Base-by-base conservation (phyloP, 768 basidiomycete species). In the Naganishia antarctica region DNA sequence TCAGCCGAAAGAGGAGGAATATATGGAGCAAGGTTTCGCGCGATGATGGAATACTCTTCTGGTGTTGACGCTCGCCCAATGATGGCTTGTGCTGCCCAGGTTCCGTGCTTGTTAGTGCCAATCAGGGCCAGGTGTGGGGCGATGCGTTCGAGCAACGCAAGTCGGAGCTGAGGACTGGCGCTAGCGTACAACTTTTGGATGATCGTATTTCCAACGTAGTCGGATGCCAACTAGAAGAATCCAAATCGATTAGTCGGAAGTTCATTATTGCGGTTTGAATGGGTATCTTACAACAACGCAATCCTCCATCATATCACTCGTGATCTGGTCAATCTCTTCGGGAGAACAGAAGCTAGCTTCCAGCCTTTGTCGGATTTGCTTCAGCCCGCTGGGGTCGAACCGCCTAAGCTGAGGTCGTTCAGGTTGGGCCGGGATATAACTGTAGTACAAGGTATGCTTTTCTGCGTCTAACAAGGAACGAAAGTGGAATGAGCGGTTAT, bases 31-130 rank as follows among this genome's bases (percentile, higher is more conserved):
- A 99, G 79, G 74, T 94, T 89, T 75, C 88, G 86, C 47, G 89
- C 85, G 71, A 99, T 86, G 43, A 94, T 78, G 6, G 82, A 82
- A 61, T 92, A 83, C 76, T 99, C 96, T 61, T 96, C 91, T 18
- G 88, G 86, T 32, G 83, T 86, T 63, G 86, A 84, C 46, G 92
- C 89, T 67, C 91, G 94, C 79, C 97, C 92, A 64, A 98, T 98
- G 74, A 96, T 91, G 83, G 97, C 98, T 79, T 99, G 96, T 3
- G 93, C 93, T 2, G 94, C 94, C 96, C 96, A 98, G 0, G 96
- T 99, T 29, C 96, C 96, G 70, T 99, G 98, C 82, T 98, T 98
- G 82, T 99, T 96, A 62, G 94, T 92, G 28, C 96, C 96, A 68
- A 98, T 96, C 85, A 90, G 90, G 25, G 94, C 94, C 43, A 99